Evolutionary conservation across 2,329 filamentous ascomycete species (phyloP).

Genomic region (Aureobasidium sp.): DNA sequence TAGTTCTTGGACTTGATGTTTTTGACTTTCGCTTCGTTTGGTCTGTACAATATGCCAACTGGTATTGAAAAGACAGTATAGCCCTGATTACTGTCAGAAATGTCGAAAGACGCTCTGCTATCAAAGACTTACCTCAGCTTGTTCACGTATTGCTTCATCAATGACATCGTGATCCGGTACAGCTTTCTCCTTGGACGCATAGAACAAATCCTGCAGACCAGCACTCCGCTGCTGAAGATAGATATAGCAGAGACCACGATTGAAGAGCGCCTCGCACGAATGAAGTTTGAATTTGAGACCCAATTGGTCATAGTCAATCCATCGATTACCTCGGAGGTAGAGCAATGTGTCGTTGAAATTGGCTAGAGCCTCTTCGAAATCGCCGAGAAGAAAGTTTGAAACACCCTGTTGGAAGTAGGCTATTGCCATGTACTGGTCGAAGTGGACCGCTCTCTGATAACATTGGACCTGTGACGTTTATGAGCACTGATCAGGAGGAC

Average conservation of each 20-base stretch:
- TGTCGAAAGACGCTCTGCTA: neutral
- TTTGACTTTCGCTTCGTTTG: conserved; percentile 96
- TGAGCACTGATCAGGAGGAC: neutral
- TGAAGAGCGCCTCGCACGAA: conserved; percentile 96
- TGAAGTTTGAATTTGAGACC: conserved; percentile 94
- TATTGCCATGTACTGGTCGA: conserved; percentile 93
- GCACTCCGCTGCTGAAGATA: conserved; percentile 87
- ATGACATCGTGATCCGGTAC: conserved; percentile 97
- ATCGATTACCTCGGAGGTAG: conserved; percentile 89
- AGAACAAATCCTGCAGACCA: conserved; percentile 83
- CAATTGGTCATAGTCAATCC: conserved; percentile 96
- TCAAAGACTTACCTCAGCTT: conserved; percentile 63
- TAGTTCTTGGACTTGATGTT: conserved; percentile 98
- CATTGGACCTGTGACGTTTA: conserved; percentile 63
- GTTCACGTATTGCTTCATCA: conserved; percentile 88
- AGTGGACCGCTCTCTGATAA: conserved; percentile 81
- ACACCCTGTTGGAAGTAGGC: conserved; percentile 98
- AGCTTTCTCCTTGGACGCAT: conserved; percentile 90
- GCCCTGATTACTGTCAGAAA: conserved; percentile 50
- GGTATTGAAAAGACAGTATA: conserved; percentile 99
- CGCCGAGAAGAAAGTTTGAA: conserved; percentile 92
- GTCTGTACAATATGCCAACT: conserved; percentile 87
- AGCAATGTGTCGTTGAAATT: conserved; percentile 98
- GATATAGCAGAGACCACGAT: conserved; percentile 93
- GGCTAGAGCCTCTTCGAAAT: conserved; percentile 92